phyloP scores from a whole-genome alignment of 2,329 filamentous ascomycete species.

The Ceratocystis diversiconidia region DNA sequence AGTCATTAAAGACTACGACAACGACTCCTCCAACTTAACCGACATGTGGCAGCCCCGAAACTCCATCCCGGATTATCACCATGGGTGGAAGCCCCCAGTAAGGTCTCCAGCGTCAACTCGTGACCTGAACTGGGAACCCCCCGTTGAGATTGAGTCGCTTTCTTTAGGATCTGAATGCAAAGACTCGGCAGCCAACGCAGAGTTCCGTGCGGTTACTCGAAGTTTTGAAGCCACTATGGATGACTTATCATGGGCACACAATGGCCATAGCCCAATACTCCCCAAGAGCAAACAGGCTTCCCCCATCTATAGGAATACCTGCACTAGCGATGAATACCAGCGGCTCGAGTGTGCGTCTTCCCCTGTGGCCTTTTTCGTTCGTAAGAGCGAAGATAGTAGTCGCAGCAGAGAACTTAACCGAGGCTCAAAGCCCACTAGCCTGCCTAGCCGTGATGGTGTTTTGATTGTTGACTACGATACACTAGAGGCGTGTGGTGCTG shows the following conservation, averaged over 20 bases:
- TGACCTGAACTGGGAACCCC: neutral
- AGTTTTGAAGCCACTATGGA: neutral
- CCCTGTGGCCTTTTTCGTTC: constrained; percentile 2
- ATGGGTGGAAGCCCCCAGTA: neutral
- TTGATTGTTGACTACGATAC: constrained; percentile 3
- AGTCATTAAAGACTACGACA: neutral
- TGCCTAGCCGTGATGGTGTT: constrained; percentile 8
- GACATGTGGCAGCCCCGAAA: neutral
- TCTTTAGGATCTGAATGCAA: neutral
- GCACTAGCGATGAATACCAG: neutral
- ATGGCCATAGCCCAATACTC: neutral
- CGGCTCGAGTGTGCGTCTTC: constrained; percentile 3
- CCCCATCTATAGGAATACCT: neutral
- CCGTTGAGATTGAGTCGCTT: neutral
- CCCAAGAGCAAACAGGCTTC: neutral
- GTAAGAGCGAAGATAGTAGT: neutral
- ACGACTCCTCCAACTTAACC: neutral
- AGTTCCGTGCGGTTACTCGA: neutral
- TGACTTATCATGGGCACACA: neutral
- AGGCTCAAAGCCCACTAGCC: neutral
- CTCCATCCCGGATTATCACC: neutral
- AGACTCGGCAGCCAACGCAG: neutral
- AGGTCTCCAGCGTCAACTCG: neutral
- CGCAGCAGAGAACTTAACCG: neutral
- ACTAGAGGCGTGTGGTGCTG: neutral